Evolutionary conservation across 2,329 filamentous ascomycete genomes (phyloP), one percentile per base, ranked within the genome.

Genomic region (Talaromyces sp.): DNA sequence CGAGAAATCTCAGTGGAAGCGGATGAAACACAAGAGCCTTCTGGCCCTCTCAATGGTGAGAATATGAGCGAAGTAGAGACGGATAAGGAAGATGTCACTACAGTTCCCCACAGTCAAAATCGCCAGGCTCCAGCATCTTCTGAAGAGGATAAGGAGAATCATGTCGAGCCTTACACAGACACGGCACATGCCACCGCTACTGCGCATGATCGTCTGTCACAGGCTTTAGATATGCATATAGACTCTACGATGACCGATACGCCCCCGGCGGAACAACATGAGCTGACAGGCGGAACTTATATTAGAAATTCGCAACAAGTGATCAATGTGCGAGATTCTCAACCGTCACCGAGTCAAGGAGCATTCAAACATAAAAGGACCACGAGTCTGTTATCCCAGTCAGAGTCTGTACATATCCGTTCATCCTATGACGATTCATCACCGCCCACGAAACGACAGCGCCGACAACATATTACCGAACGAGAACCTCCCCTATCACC

Each of bases 101-200:
- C 60, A 15, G 62, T 66, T 25, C 65, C 67, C 40, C 62, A 69
- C 0, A 64, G 63, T 10, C 65, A 64, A 45, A 69, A 69, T 41
- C 71, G 71, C 50, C 65, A 68, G 5, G 52, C 60, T 21, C 63
- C 67, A 43, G 63, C 66, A 13, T 66, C 72, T 10, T 67, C 65
- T 9, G 76, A 78, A 39, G 77, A 79, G 58, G 73, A 79, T 60
- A 79, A 80, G 62, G 77, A 79, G 62, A 79, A 79, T 52, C 70
- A 72, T 56, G 65, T 72, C 28, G 68, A 65, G 41, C 63, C 63
- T 19, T 63, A 65, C 22, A 57, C 65, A 37, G 64, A 68, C 28
- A 61, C 66, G 22, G 64, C 70, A 3, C 64, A 66, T 57, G 68
- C 70, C 9, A 65, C 71, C 3, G 63, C 67, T 54, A 67, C 62